Evolutionary conservation across 2,329 filamentous ascomycete species (phyloP).

Genomic region (Colletotrichum somersetense): DNA sequence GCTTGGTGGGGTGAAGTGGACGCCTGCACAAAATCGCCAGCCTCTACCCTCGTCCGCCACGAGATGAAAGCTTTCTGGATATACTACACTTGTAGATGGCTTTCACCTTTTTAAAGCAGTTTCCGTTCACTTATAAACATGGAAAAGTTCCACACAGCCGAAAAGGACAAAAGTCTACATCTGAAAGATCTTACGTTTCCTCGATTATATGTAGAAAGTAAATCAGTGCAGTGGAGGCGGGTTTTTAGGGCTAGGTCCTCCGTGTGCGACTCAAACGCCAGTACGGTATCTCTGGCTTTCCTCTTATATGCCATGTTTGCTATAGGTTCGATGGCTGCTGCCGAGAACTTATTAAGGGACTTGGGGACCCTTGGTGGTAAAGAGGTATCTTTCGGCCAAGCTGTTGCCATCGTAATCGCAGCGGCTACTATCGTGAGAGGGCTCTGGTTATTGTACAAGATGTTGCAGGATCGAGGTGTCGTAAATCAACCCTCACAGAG

Average conservation of each 20-base stretch:
- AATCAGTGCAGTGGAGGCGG: neutral
- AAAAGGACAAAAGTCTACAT: neutral
- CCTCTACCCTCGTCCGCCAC: neutral
- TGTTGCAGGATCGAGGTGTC: neutral
- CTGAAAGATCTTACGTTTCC: neutral
- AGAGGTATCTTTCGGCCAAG: neutral
- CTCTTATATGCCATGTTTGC: slow-evolving; percentile 10
- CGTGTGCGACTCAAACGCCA: neutral
- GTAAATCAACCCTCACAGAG: too few relatives aligned
- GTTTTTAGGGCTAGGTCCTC: too few relatives aligned
- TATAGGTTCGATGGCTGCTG: slow-evolving; percentile 9
- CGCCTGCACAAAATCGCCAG: neutral
- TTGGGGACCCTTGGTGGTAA: accelerated
- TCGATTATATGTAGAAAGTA: too few relatives aligned
- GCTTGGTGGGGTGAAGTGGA: slow-evolving; percentile 19
- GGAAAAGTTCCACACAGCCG: neutral
- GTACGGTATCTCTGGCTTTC: slow-evolving; percentile 1
- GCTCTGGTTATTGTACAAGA: neutral
- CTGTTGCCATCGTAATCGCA: slow-evolving; percentile 14
- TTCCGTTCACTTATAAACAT: slow-evolving; percentile 7
- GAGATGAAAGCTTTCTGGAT: neutral
- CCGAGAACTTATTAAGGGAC: neutral
- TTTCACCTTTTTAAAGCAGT: neutral
- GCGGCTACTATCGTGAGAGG: neutral
- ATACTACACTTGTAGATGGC: slow-evolving; percentile 10